Percentiles rank a stretch among this genome's conserved stretches.
These are phyloP conservation scores for Globisporangium solare DNA, from an alignment of 352 stramenopile species.

Conservation along the genomic window DNA sequence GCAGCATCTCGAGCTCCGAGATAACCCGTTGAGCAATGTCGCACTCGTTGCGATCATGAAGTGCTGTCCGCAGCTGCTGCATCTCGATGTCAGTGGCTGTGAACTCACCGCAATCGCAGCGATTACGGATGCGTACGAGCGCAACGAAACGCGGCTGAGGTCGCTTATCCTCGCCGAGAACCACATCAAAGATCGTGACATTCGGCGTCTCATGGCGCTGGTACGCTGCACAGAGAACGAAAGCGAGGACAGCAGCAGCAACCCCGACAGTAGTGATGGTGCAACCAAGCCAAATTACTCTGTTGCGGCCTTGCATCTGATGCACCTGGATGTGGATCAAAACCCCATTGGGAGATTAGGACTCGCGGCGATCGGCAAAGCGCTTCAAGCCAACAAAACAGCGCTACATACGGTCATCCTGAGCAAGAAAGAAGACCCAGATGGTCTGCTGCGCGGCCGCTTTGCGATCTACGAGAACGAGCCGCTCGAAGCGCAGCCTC, in stretches of 20 bases:
- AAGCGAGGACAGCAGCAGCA: too few relatives aligned
- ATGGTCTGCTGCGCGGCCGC: conserved; percentile 13
- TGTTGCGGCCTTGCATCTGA: conserved; percentile 15
- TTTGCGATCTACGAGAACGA: conserved; percentile 23
- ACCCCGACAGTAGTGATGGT: too few relatives aligned
- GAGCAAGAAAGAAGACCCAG: conserved; percentile 16
- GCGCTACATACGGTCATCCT: conserved; percentile 28
- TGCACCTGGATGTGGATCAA: conserved; percentile 27
- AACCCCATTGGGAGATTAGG: conserved; percentile 25
- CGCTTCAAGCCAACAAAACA: conserved; percentile 14
- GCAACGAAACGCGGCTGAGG: conserved; percentile 17
- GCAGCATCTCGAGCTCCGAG: conserved; percentile 22
- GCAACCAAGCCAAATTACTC: too few relatives aligned
- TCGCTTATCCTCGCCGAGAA: conserved; percentile 38
- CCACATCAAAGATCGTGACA: conserved; percentile 21
- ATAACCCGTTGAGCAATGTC: conserved; percentile 20
- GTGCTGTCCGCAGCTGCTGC: conserved; percentile 26
- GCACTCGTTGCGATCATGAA: conserved; percentile 23
- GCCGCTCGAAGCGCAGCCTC: conserved; percentile 17
- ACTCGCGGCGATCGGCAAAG: conserved; percentile 15
- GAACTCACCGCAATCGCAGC: conserved; percentile 25
- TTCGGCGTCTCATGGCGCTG: conserved; percentile 22
- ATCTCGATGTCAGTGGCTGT: conserved; percentile 37
- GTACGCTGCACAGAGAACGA: conserved; percentile 8
- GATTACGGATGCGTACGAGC: conserved; percentile 22